A percentile compares a stretch with the other conserved stretches of the same genome.
These are phyloP conservation scores for Cinnamomum micranthum DNA, from an alignment of 164 flowering plant genomes.

Conservation along the genomic window DNA sequence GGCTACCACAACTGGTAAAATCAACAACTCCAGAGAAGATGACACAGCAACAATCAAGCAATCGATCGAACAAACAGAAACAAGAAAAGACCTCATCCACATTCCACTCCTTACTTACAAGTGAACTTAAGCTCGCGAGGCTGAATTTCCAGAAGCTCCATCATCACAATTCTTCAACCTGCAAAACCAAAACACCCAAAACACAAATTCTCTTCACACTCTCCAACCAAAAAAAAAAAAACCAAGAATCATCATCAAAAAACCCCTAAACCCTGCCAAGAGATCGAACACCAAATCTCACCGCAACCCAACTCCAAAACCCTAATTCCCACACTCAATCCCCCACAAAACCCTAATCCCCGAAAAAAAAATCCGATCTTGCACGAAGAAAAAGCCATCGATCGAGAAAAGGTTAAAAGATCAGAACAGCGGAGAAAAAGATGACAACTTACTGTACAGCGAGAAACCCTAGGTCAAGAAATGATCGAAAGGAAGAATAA, in stretches of 20 bases:
- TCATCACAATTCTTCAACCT: constrained; percentile 18
- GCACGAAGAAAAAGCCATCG: no score
- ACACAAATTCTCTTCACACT: no score
- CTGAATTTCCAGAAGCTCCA: constrained; percentile 46
- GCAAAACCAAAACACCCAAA: not conserved
- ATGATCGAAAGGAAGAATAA: no score
- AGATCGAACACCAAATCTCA: not conserved
- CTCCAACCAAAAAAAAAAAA: no score
- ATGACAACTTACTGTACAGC: no score
- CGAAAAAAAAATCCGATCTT: no score
- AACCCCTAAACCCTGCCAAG: not conserved
- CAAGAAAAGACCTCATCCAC: not conserved
- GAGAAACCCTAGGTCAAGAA: no score
- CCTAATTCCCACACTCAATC: not conserved
- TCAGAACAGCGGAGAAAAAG: no score
- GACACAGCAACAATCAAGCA: not conserved
- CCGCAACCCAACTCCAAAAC: not conserved
- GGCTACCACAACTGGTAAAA: no score
- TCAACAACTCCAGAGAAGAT: not conserved
- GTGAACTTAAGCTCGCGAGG: constrained; percentile 61
- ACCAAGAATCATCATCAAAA: not conserved
- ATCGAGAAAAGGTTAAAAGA: no score
- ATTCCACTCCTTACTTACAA: constrained; percentile 33
- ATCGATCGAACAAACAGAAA: not conserved
- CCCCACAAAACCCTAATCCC: no score